A percentile compares a stretch with the other conserved stretches of the same genome.
Conservation (phyloP, 768 basidiomycete species). For the Tricholoma saponaceum region DNA sequence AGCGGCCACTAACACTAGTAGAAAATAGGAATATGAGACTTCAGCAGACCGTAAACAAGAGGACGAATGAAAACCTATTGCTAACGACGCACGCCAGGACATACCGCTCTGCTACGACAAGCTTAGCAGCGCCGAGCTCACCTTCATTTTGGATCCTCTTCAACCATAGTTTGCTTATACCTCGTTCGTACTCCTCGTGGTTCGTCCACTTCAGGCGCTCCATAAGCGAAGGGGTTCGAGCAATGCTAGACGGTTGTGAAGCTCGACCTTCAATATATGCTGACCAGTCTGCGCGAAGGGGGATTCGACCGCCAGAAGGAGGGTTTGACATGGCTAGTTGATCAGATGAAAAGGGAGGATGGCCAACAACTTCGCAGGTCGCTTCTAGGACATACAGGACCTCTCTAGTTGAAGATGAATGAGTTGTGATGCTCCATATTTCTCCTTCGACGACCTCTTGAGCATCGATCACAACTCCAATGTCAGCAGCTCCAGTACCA, state of each 20-base stretch:
- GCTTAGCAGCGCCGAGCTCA: slow-evolving; percentile 35
- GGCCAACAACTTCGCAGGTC: slow-evolving; percentile 73
- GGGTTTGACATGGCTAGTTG: not conserved
- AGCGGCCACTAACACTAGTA: slow-evolving; percentile 61
- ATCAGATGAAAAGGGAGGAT: slow-evolving; percentile 9
- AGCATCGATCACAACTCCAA: slow-evolving; percentile 38
- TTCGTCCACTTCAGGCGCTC: slow-evolving; percentile 60
- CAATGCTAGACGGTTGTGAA: slow-evolving; percentile 6
- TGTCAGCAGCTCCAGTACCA: slow-evolving; percentile 29
- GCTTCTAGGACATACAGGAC: slow-evolving; percentile 58
- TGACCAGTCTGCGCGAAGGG: slow-evolving; percentile 63
- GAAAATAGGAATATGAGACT: not conserved
- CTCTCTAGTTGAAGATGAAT: slow-evolving; percentile 19
- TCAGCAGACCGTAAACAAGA: not conserved
- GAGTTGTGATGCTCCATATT: slow-evolving; percentile 53
- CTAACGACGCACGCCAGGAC: slow-evolving; percentile 66
- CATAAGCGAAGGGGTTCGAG: slow-evolving; percentile 25
- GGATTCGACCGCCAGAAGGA: not conserved
- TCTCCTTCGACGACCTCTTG: slow-evolving; percentile 52
- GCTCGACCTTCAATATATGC: slow-evolving; percentile 39
- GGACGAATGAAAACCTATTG: slow-evolving; percentile 50
- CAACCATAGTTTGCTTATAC: slow-evolving; percentile 68
- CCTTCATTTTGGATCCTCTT: slow-evolving; percentile 40
- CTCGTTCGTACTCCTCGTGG: slow-evolving; percentile 63
- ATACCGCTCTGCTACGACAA: slow-evolving; percentile 55